Evolutionary conservation across 2,329 filamentous ascomycete species (phyloP), one percentile per base, ranked within the genome.

Genomic region (Canariomyces notabilis): DNA sequence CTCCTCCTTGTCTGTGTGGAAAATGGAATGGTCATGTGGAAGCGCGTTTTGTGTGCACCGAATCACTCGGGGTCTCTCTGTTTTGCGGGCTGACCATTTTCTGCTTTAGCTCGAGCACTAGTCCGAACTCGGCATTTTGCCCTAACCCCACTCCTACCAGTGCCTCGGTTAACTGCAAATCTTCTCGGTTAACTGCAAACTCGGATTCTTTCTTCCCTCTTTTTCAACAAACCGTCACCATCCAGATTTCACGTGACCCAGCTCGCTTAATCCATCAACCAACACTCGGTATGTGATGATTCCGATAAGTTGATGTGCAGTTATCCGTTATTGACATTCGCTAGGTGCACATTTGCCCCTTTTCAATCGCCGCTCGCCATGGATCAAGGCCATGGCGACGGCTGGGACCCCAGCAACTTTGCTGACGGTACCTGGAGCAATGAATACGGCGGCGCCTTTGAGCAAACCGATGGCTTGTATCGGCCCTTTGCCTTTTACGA

Each of bases 341-440:
- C 6, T 3, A 19, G n/a, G 32, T 22, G 21, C 51, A 54, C 49
- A 49, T 55, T 46, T 52, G 26, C 21, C 43, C 49, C 50, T 37
- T 49, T 49, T 46, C 47, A 35, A 21, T 32, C 14, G 7, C 2
- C 40, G 9, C 6, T 8, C 26, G 38, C 21, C 34, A 57, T 58
- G 54, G 56, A 56, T 15, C 51, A 53, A 35, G 37, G 37, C 38
- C 55, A 56, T 47, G 50, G 44, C 20, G 43, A 43, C 29, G 45
- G 47, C 37, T 58, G 56, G 56, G 55, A 54, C 29, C 39, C 55
- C 9, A 52, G 29, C 32, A 38, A 20, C 46, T 56, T 53, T 41
- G 32, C 38, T 33, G 14, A 33, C 6, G 45, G 44, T 18, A 14
- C 43, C 6, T 58, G 56, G 56, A 51, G 50, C 8, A 50, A 56